These are phyloP conservation scores for Arxiozyma slooffiae DNA, from an alignment of 1,139 yeast species.

Conservation along the genomic window DNA sequence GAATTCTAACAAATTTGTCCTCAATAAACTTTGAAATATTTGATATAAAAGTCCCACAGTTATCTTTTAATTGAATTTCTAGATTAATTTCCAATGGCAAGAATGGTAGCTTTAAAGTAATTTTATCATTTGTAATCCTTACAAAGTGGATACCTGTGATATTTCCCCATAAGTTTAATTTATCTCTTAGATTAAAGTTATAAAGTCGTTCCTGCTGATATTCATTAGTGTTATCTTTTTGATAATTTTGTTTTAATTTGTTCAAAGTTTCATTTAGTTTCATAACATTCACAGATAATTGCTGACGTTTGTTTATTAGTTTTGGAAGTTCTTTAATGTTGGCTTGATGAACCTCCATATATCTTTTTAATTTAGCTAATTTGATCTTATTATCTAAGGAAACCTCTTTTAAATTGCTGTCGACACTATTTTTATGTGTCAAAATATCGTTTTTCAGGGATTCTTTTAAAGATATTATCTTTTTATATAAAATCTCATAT, in stretches of 20 bases:
- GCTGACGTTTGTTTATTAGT: conserved; percentile 23
- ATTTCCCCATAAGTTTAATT: background rate
- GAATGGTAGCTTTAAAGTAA: background rate
- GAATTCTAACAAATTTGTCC: background rate
- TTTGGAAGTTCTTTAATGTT: conserved; percentile 44
- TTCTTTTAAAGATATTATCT: conserved; percentile 40
- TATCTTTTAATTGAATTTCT: background rate
- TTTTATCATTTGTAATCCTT: background rate
- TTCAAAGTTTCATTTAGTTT: background rate
- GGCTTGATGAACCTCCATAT: conserved; percentile 13
- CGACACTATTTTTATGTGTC: conserved; percentile 36
- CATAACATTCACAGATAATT: background rate
- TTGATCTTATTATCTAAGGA: conserved; percentile 28
- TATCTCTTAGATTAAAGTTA: background rate
- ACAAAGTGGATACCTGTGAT: background rate
- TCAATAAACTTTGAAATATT: background rate
- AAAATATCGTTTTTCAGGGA: conserved; percentile 39
- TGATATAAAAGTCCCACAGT: background rate
- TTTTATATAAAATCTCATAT: conserved; percentile 35
- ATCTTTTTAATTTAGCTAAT: conserved; percentile 22
- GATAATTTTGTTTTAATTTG: background rate
- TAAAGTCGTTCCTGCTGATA: background rate
- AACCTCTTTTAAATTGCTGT: conserved; percentile 24
- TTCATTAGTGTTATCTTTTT: background rate
- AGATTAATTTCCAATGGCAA: background rate